These are phyloP conservation scores for Moricandia moricandioides DNA, from an alignment of 345 rosid species.

Conservation along the genomic window DNA sequence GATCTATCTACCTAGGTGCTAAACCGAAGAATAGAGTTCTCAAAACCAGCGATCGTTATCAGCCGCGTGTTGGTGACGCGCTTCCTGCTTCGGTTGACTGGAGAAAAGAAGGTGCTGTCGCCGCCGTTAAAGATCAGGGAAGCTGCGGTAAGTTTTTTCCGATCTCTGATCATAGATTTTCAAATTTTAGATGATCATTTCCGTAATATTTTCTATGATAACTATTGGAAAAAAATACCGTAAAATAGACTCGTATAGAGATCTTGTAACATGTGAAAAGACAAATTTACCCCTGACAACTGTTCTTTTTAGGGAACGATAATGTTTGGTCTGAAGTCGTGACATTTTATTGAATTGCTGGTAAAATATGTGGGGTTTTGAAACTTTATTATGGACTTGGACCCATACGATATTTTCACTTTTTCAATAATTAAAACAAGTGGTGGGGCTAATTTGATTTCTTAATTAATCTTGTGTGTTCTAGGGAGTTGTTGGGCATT, in stretches of 20 bases:
- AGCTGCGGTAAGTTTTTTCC: constrained; percentile 52
- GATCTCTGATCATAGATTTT: not conserved
- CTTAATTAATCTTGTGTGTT: not conserved
- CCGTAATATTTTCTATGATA: too few relatives aligned
- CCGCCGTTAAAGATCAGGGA: constrained; percentile 74
- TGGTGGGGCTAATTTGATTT: not conserved
- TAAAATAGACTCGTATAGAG: too few relatives aligned
- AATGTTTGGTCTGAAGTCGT: not conserved
- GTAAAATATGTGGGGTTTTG: too few relatives aligned
- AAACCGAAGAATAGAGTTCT: constrained; percentile 39
- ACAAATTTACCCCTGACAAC: too few relatives aligned
- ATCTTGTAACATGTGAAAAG: too few relatives aligned
- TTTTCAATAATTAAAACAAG: not conserved
- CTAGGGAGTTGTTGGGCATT: constrained; percentile 99
- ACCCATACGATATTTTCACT: not conserved
- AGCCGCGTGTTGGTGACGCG: constrained; percentile 54
- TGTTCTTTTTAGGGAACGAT: not conserved
- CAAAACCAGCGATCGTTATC: constrained; percentile 50
- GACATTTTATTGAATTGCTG: too few relatives aligned
- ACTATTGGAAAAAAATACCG: not conserved
- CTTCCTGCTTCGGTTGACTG: constrained; percentile 74
- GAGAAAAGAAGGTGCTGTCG: constrained; percentile 78
- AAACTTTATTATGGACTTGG: not conserved
- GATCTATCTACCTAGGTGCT: constrained; percentile 58
- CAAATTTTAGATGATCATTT: too few relatives aligned